Evolutionary conservation across 148 eudicot species (phyloP).

Genomic region (Beta vulgaris): DNA sequence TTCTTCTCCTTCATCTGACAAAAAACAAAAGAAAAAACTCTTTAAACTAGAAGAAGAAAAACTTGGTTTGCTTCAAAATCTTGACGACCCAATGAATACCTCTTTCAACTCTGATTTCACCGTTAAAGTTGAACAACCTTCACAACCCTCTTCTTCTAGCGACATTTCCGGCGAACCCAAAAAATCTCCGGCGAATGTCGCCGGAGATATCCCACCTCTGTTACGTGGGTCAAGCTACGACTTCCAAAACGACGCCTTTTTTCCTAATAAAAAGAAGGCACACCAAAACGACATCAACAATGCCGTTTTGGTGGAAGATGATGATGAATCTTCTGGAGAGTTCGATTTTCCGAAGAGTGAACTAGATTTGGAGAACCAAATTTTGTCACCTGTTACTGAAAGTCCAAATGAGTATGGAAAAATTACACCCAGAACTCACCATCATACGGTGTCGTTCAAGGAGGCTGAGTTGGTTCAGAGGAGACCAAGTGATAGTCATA

Average conservation of each 20-base stretch:
- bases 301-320: not conserved
- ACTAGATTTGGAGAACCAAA: constrained; percentile 35
- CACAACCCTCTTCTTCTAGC: not conserved
- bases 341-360: constrained; percentile 30
- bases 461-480: constrained; percentile 32
- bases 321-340: constrained; percentile 24
- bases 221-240: constrained; percentile 66
- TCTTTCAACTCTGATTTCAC: constrained; percentile 27
- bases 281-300: not conserved
- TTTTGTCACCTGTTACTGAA: constrained; percentile 39
- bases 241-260: constrained; percentile 39
- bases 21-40: constrained; percentile 16
- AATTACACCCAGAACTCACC: constrained; percentile 27
- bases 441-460: constrained; percentile 43
- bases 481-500: constrained; percentile 3
- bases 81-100: constrained; percentile 25
- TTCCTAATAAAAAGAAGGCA: not conserved
- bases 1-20: too few species aligned
- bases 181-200: not conserved
- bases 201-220: constrained; percentile 8
- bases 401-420: constrained; percentile 38
- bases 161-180: not conserved
- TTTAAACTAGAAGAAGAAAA: constrained; percentile 37
- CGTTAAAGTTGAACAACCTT: constrained; percentile 27
- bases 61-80: constrained; percentile 33